Percentiles rank a stretch among this genome's conserved stretches.
Conservation (phyloP, 1,139 yeast genomes). For the Sugiyamaella grinbergsii region DNA sequence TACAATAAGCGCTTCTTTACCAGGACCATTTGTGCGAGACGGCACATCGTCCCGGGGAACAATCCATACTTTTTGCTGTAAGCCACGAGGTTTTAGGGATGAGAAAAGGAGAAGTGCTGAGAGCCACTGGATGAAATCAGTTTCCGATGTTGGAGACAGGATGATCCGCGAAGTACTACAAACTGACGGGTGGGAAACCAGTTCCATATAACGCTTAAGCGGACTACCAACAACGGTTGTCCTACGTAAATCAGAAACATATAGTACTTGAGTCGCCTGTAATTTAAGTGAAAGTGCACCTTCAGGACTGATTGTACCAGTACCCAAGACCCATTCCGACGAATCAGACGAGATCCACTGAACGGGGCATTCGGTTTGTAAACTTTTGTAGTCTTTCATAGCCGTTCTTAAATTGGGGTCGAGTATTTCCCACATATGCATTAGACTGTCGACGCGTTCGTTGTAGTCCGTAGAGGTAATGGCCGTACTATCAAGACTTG, state of each 20-base stretch:
- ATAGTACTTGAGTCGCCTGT: conserved; percentile 1
- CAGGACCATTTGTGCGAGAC: conserved; percentile 9
- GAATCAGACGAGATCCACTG: conserved; percentile 31
- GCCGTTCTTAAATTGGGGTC: conserved; percentile 20
- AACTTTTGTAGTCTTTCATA: conserved; percentile 28
- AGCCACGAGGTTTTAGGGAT: conserved; percentile 33
- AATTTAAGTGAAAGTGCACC: conserved; percentile 23
- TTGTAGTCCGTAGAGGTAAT: conserved; percentile 1
- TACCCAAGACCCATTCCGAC: conserved; percentile 21
- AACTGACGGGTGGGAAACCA: conserved; percentile 28
- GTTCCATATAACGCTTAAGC: conserved; percentile 31
- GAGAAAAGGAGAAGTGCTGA: conserved; percentile 33
- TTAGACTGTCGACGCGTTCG: conserved; percentile 18
- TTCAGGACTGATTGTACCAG: conserved; percentile 20
- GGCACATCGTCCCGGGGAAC: conserved; percentile 24
- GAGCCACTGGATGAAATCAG: conserved; percentile 32
- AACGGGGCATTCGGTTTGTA: conserved; percentile 29
- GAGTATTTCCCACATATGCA: conserved; percentile 22
- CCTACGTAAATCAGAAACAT: conserved; percentile 28
- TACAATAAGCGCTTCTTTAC: conserved; percentile 29
- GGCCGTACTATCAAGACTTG: conserved; percentile 16
- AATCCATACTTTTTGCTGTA: conserved; percentile 31
- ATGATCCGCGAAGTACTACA: conserved; percentile 27
- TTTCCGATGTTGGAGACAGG: conserved; percentile 30
- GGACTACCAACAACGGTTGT: conserved; percentile 31